Evolutionary conservation across 192 early-diverging fungal species (phyloP).

Genomic region (Coemansia sp.): DNA sequence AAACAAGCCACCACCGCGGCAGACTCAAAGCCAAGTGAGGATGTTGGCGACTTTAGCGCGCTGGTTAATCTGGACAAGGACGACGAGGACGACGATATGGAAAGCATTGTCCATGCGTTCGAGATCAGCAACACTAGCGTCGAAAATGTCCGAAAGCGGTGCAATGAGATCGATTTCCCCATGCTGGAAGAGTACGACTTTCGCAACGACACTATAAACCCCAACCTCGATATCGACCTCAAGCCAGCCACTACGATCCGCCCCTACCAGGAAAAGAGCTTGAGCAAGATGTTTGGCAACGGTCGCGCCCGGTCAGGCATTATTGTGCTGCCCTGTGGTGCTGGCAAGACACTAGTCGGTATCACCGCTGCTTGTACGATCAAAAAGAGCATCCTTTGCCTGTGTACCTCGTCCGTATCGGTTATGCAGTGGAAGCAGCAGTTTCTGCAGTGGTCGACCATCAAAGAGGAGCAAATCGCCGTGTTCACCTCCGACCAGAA

Average conservation of each 20-base stretch:
- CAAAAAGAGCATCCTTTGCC: constrained; percentile 90
- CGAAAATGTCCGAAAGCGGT: constrained; percentile 83
- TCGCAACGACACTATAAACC: constrained; percentile 70
- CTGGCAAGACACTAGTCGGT: constrained; percentile 97
- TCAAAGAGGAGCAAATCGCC: constrained; percentile 91
- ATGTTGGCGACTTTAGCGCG: constrained; percentile 24
- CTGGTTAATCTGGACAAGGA: constrained; percentile 61
- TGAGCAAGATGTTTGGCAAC: constrained; percentile 99
- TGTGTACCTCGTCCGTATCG: constrained; percentile 94
- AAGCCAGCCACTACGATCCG: constrained; percentile 95
- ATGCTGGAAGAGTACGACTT: constrained; percentile 99
- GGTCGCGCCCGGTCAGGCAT: constrained; percentile 92
- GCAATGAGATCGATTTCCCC: constrained; percentile 90
- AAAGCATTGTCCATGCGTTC: constrained; percentile 78
- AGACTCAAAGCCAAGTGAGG: not conserved
- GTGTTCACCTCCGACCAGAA: constrained; percentile 94
- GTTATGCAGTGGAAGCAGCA: constrained; percentile 99
- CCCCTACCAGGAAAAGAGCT: constrained; percentile 92
- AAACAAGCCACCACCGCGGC: constrained; percentile 12
- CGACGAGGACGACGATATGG: constrained; percentile 77
- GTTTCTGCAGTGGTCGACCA: constrained; percentile 93
- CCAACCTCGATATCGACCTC: constrained; percentile 79
- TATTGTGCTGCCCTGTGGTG: constrained; percentile 98
- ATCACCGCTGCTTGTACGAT: constrained; percentile 98
- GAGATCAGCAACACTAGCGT: constrained; percentile 71